Conservation (phyloP, 352 stramenopile species). For the Albugo candida region DNA sequence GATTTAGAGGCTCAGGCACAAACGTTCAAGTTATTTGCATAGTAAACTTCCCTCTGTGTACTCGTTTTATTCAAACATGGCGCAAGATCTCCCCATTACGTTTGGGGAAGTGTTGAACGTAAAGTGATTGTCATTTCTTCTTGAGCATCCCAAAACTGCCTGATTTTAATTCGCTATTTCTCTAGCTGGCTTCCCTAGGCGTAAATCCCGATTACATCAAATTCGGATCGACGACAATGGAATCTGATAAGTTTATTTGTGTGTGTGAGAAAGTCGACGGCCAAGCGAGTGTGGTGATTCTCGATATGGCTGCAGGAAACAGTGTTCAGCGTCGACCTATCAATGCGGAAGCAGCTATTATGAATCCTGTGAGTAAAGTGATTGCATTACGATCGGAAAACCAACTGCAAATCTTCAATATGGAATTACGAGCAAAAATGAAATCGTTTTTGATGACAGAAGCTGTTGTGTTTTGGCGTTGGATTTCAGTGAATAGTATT, state of each 20-base stretch:
- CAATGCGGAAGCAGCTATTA: conserved; percentile 97
- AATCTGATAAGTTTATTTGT: conserved; percentile 94
- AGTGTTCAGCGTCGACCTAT: conserved; percentile 88
- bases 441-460: conserved; percentile 89
- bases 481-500: conserved; percentile 93
- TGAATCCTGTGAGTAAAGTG: conserved; percentile 95
- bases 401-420: conserved; percentile 99
- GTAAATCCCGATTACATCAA: conserved; percentile 85
- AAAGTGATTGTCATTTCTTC: conserved; percentile 15
- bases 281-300: conserved; percentile 79
- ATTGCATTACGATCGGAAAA: conserved; percentile 76
- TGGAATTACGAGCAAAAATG: conserved; percentile 98
- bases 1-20: too few relatives aligned
- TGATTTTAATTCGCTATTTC: background rate
- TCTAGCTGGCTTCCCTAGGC: conserved; percentile 67
- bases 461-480: conserved; percentile 97
- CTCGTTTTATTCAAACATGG: conserved; percentile 19
- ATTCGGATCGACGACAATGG: conserved; percentile 89
- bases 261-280: conserved; percentile 84
- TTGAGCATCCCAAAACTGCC: background rate
- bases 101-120: conserved; percentile 82
- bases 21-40: too few relatives aligned
- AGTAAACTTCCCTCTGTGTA: background rate
- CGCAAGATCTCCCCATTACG: conserved; percentile 77
- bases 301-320: conserved; percentile 80